Evolutionary conservation across 2,329 filamentous ascomycete genomes (phyloP).

Genomic region (Sporothrix sp.): DNA sequence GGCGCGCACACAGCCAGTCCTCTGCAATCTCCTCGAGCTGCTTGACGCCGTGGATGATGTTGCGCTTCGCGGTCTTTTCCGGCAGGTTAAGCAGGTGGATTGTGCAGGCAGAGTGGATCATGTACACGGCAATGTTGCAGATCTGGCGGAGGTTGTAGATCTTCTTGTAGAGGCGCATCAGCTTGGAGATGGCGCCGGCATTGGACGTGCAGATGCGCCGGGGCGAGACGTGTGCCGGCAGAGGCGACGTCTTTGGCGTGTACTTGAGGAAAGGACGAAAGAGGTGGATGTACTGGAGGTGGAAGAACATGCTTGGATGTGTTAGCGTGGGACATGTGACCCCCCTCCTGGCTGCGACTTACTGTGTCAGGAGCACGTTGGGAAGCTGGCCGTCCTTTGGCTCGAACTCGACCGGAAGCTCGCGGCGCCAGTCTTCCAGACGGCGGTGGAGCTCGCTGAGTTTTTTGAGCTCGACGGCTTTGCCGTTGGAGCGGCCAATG

Average conservation of each 20-base stretch:
- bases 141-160: constrained; percentile 86
- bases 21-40: constrained; percentile 94
- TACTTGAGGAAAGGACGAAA: constrained; percentile 49
- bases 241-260: constrained; percentile 65
- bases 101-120: constrained; percentile 85
- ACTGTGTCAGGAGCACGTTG: constrained; percentile 74
- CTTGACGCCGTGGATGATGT: constrained; percentile 83
- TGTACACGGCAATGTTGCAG: constrained; percentile 93
- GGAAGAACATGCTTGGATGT: constrained; percentile 79
- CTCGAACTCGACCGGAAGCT: constrained; percentile 77
- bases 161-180: constrained; percentile 91
- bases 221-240: constrained; percentile 80
- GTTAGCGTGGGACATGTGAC: background rate
- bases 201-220: constrained; percentile 85
- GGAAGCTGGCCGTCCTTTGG: constrained; percentile 82
- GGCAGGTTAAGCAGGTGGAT: constrained; percentile 90
- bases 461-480: constrained; percentile 80
- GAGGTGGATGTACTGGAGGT: constrained; percentile 40
- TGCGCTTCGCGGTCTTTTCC: constrained; percentile 79
- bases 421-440: constrained; percentile 79
- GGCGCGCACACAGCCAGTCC: constrained; percentile 81
- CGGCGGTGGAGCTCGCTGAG: constrained; percentile 84
- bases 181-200: constrained; percentile 79
- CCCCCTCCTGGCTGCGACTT: constrained; percentile 40
- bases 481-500: constrained; percentile 55